Evolutionary conservation across 176 grass and related monocot species (phyloP).

Genomic region (Zoysia pacifica): DNA sequence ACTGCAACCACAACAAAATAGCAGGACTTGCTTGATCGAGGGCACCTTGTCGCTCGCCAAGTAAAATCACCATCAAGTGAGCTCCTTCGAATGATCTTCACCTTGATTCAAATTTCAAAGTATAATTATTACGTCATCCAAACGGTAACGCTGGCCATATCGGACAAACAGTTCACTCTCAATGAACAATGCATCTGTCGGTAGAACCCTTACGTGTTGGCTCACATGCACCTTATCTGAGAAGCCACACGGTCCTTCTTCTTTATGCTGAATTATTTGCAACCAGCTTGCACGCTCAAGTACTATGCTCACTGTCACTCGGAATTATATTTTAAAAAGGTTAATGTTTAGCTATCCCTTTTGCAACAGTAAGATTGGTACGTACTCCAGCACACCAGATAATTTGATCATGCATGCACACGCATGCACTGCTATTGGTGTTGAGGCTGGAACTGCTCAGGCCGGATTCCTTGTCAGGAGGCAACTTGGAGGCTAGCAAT

Average conservation of each 20-base stretch:
- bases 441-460: slow-evolving; percentile 17
- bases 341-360: slow-evolving; percentile 10
- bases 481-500: slow-evolving; percentile 23
- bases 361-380: background rate
- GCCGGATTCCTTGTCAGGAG: slow-evolving; percentile 26
- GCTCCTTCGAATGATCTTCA: no score
- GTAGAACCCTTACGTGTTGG: slow-evolving; percentile 8
- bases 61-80: no score
- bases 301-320: slow-evolving; percentile 17
- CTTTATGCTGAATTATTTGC: slow-evolving; percentile 26
- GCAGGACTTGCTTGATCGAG: no score
- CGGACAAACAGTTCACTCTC: slow-evolving; percentile 17
- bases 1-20: no score
- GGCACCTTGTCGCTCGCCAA: no score
- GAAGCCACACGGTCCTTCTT: background rate
- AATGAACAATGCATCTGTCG: slow-evolving; percentile 25
- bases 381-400: background rate
- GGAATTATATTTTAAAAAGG: slow-evolving; percentile 13
- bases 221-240: slow-evolving; percentile 20
- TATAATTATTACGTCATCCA: background rate
- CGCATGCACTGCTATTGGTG: background rate
- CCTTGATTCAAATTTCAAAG: background rate
- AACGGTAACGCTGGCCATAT: background rate
- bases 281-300: slow-evolving; percentile 18
- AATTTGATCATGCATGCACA: slow-evolving; percentile 15